Percentiles rank a stretch among this genome's conserved stretches.
phyloP scores from a whole-genome alignment of 2,329 filamentous ascomycete species.

The Aspergillus pseudonomiae region DNA sequence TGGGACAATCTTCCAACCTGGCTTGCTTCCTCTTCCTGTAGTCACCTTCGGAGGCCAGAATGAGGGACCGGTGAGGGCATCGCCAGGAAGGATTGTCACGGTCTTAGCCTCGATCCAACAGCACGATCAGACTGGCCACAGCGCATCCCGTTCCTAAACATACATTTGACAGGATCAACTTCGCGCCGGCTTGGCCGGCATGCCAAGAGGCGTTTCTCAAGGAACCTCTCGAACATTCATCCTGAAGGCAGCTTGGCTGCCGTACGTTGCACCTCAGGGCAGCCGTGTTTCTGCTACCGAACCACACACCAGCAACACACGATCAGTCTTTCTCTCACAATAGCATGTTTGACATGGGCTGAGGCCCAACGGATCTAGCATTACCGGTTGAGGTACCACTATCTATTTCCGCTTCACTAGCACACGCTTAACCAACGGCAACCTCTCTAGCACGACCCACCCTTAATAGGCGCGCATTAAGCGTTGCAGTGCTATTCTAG shows the following conservation, averaged over 20 bases:
- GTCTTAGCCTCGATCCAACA: neutral
- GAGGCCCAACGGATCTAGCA: neutral
- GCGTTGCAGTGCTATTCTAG: neutral
- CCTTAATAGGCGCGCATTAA: neutral
- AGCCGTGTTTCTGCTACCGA: neutral
- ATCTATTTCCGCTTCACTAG: neutral
- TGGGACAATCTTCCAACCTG: neutral
- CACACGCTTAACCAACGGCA: neutral
- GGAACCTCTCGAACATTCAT: neutral
- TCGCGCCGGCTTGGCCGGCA: neutral
- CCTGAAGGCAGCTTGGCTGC: neutral
- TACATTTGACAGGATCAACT: neutral
- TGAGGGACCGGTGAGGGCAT: neutral
- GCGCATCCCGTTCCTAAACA: neutral
- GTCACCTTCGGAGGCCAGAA: neutral
- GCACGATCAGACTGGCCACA: neutral
- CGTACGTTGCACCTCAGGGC: neutral
- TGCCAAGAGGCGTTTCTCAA: neutral
- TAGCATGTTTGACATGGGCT: neutral
- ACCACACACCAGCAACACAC: neutral
- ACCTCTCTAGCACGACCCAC: neutral
- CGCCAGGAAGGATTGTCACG: neutral
- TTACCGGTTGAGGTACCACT: neutral
- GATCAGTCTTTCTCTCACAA: neutral
- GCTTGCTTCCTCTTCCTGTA: neutral